Evolutionary conservation across 2,329 filamentous ascomycete species (phyloP).

Genomic region (Penicillium sp.): DNA sequence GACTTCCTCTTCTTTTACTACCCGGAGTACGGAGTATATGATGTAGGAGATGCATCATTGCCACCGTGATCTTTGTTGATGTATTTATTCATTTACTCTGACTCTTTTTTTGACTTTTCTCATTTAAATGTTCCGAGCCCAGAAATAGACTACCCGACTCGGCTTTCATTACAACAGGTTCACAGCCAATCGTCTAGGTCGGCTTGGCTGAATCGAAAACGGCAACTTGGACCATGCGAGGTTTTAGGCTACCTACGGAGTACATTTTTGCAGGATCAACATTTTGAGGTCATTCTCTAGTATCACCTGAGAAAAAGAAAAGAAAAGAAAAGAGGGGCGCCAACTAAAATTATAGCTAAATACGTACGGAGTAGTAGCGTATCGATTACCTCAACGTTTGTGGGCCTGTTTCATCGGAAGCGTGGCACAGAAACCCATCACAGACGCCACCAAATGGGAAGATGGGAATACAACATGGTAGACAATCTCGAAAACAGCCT

Average conservation of each 20-base stretch:
- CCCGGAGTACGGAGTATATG: constrained; percentile 23
- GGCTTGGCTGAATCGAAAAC: background rate
- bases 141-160: constrained; percentile 5
- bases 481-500: background rate
- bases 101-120: constrained; percentile 3
- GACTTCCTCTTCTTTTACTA: constrained; percentile 2
- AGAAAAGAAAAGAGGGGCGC: background rate
- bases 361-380: constrained; percentile 4
- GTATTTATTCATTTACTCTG: background rate
- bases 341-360: constrained; percentile 10
- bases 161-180: background rate
- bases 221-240: background rate
- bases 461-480: constrained; percentile 6
- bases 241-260: constrained; percentile 9
- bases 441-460: constrained; percentile 15
- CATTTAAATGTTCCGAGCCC: constrained; percentile 19
- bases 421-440: constrained; percentile 3
- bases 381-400: constrained; percentile 11
- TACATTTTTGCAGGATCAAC: constrained; percentile 20
- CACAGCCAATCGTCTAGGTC: constrained; percentile 2
- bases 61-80: constrained; percentile 14
- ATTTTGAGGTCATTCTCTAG: constrained; percentile 13
- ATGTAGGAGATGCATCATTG: constrained; percentile 28
- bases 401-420: constrained; percentile 13
- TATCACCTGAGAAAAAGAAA: constrained; percentile 19